Evolutionary conservation across 129 eudicot species (phyloP), one percentile per base, ranked within the genome.

Genomic region (Dittrichia graveolens): DNA sequence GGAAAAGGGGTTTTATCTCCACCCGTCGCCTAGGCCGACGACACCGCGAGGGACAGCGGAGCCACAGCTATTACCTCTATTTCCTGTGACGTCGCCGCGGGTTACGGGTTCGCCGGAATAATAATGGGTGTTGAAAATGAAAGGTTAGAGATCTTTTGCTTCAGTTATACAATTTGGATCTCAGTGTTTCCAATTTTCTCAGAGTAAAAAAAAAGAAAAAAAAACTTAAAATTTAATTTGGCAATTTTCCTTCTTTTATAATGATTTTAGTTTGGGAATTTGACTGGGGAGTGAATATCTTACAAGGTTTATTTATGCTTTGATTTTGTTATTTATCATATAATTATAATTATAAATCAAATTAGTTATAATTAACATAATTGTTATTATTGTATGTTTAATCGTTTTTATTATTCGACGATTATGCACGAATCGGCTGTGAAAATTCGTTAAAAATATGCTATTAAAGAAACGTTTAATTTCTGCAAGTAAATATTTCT

Each of bases 11-110:
- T 92, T 89, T 73, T 93, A 89, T 19, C 72, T 93, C 39, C 98
- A 93, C 54, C 95, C 96, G 7, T 89, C 96, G 19, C 92, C 96
- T 7, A 68, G 83, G 68, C 67, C 83, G 68, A 69, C 76, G 18
- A 79, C 94, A 4, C 86, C 89, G 2, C 62, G 83, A 40, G 87
- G 80, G 60, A 61, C 80, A 50, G 75, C 83, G 46, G 88, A 85
- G 74, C 97, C 96, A 13, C 94, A 81, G 80, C 81, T 92, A 19
- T 44, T 92, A 68, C 88, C 98, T 13, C 74, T 92, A 52, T 92
- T 92, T 81, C 96, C 98, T 71, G 85, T 92, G 62, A 84, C 86
- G 41, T 89, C 98, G 15, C 98, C 98, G 19, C 43, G 90, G 53
- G 67, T 87, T 52, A 79, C 81, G 2, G 91, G 93, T 42, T 84